These are phyloP conservation scores for Nakazawaea populi DNA, from an alignment of 805 yeast genomes.

Conservation along the genomic window DNA sequence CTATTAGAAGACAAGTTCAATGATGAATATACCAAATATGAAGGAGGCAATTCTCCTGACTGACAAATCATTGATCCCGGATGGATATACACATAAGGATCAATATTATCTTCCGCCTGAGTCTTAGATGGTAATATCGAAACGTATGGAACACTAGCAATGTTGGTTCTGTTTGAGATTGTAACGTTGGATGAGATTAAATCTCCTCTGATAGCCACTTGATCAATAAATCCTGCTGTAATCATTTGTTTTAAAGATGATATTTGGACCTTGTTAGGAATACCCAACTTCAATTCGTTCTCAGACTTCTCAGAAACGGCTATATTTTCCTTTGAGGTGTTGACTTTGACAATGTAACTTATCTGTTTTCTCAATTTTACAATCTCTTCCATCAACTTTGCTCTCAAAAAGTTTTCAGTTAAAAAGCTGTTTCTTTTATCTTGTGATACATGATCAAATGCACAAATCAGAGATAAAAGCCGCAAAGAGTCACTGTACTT, in stretches of 20 bases:
- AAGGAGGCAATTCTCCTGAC: conserved; percentile 70
- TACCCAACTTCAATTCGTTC: conserved; percentile 42
- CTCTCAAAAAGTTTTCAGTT: conserved; percentile 59
- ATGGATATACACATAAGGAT: conserved; percentile 69
- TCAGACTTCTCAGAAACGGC: conserved; percentile 37
- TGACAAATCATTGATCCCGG: conserved; percentile 62
- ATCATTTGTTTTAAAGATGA: conserved; percentile 85
- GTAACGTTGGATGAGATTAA: conserved; percentile 55
- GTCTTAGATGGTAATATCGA: conserved; percentile 41
- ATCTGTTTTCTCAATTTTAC: conserved; percentile 75
- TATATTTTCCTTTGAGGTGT: conserved; percentile 54
- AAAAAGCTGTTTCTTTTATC: conserved; percentile 43
- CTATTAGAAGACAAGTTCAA: conserved; percentile 51
- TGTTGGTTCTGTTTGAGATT: conserved; percentile 50
- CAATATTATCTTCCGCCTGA: conserved; percentile 31
- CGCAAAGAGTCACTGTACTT: conserved; percentile 68
- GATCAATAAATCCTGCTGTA: conserved; percentile 90
- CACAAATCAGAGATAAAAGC: conserved; percentile 78
- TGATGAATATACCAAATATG: conserved; percentile 67
- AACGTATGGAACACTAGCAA: conserved; percentile 59
- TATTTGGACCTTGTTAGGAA: conserved; percentile 67
- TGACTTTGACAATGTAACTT: conserved; percentile 62
- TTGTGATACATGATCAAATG: conserved; percentile 68
- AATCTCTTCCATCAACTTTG: conserved; percentile 82
- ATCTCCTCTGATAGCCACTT: conserved; percentile 82